Base-by-base conservation (phyloP, 805 yeast species). In the Ogataea populi-albae region DNA sequence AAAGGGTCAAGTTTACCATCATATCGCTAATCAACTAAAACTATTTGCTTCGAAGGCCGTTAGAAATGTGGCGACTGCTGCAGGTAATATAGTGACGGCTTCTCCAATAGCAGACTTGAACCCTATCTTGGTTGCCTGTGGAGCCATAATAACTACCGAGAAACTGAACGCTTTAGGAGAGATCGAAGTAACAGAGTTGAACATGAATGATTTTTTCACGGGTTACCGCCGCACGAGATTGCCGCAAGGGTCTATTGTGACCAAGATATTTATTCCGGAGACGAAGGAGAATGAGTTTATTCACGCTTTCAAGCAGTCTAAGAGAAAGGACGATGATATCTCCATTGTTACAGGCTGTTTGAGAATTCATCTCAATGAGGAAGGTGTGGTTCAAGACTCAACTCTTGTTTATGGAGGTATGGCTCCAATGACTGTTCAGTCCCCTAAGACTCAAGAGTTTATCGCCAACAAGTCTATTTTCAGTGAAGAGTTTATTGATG, bases 291-390 rank as follows among this genome's bases (percentile, higher is more conserved):
- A 59, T 27, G 72, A 68, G 33, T 59, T 55, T 34, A 63, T 69
- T 15, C 61, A 59, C 21, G 53, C 69, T 5, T 69, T 50, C 52
- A 69, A 69, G 46, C 75, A 69, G 47, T 64, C 71, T 18, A 69
- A 69, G 55, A 55, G 75, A 35, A 69, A 69, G 43, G 75, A 69
- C 47, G 75, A 69, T 39, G 75, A 69, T 51, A 69, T 69, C 32
- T 69, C 75, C 10, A 69, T 69, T 39, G 75, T 69, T 8, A 67
- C 75, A 12, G 59, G 68, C 0, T 66, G 70, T 37, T 40, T 68
- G 38, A 46, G 68, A 29, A 46, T 58, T 4, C 40, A 48, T 36
- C 40, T 59, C 20, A 33, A 41, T 17, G 9, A 32, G n/a, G 42
- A 45, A 6, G 59, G 57, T n/a, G 39, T 35, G 4, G 47, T 63